Conservation (phyloP, 805 yeast genomes). For the Millerozyma acaciae region DNA sequence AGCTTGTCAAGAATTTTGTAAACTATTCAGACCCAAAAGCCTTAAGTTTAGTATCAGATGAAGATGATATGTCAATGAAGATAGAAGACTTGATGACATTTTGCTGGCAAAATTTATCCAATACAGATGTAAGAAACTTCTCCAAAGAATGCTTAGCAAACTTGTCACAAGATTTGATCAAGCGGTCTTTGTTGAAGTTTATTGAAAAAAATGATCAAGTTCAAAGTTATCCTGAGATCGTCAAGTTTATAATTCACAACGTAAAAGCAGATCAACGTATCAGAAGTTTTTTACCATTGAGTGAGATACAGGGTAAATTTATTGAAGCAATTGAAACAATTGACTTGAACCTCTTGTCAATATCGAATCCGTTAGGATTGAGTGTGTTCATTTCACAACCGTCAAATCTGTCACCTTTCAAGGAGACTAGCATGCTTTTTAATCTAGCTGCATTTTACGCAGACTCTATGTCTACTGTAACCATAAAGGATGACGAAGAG, state of each 20-base stretch:
- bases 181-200: too few species aligned
- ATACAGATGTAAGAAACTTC: too few species aligned
- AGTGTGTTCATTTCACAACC: slow-evolving; percentile 31
- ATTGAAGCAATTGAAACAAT: slow-evolving; percentile 10
- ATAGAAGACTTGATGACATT: slow-evolving; percentile 2
- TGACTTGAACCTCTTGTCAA: slow-evolving; percentile 27
- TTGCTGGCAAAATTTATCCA: slow-evolving; percentile 18
- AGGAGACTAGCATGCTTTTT: slow-evolving; percentile 5
- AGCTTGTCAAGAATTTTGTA: slow-evolving; percentile 13
- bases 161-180: too few species aligned
- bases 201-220: too few species aligned
- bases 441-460: slow-evolving; percentile 12
- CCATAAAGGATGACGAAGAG: slow-evolving; percentile 1
- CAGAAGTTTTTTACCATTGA: too few species aligned
- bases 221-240: too few species aligned
- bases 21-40: slow-evolving; percentile 1
- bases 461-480: not conserved
- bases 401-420: slow-evolving; percentile 5
- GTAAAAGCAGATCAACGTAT: too few species aligned
- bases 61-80: not conserved
- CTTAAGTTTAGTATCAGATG: not conserved
- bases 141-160: too few species aligned
- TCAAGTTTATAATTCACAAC: too few species aligned
- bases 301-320: too few species aligned
- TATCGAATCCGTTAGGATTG: slow-evolving; percentile 46